Evolutionary conservation across 805 yeast species (phyloP), one percentile per base, ranked within the genome.

Genomic region (Nakazawaea holstii): DNA sequence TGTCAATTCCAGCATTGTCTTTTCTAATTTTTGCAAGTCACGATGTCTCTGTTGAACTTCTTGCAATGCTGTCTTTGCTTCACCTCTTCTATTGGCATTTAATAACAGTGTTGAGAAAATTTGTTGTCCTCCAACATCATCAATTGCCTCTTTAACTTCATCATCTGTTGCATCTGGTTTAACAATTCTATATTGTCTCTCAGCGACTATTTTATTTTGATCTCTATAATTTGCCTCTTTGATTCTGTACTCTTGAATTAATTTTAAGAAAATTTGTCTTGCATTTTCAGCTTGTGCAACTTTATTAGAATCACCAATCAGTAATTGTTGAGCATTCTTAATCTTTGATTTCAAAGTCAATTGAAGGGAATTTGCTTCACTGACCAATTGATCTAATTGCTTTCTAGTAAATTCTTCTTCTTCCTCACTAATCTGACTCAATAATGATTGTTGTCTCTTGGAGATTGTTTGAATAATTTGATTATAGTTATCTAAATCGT

Each of bases 31-130:
- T 71, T 88, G 86, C 61, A 94, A 80, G 71, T 94, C 98, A 64
- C 86, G 84, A 72, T 94, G 98, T 71, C 99, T 84, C 44, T 87
- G 82, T 70, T 92, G 97, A 49, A 94, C 98, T 70, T 94, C 98
- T 59, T 89, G 87, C 58, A 94, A 77, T 2, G 95, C 98, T 31
- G 97, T 82, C 66, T 94, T 81, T 38, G 98, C 97, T 69, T 94
- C 97, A 57, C 96, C 96, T 62, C 90, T 80, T 69, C 95, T 83
- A 62, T 87, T 87, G 46, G 90, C 83, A 67, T 85, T 85, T 71
- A 84, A 73, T 54, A 89, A 74, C 14, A 97, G 97, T 68, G 90
- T 96, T 50, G 95, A 89, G 70, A 94, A 94, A 58, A 91, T 87
- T 70, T 92, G 98, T 63, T 85, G 90, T 46, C 89, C 86, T 54